A percentile compares a stretch with the other conserved stretches of the same genome.
Conservation (phyloP, 192 early-diverging fungal genomes). For the Rhizophagus prolifer region DNA sequence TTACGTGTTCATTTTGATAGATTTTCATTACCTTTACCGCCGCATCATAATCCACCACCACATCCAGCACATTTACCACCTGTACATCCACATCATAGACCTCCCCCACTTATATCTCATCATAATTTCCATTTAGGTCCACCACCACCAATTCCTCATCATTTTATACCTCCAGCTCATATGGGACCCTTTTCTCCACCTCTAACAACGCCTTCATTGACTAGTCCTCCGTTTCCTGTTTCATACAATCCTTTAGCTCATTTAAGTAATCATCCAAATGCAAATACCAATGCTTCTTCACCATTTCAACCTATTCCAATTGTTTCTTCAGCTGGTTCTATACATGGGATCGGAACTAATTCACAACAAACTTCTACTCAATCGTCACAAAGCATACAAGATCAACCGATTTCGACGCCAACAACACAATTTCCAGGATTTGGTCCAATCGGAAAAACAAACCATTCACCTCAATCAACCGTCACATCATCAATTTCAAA, state of each 20-base stretch:
- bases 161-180: slow-evolving; percentile 22
- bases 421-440: slow-evolving; percentile 18
- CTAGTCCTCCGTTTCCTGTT: slow-evolving; percentile 20
- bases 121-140: slow-evolving; percentile 26
- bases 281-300: neutral
- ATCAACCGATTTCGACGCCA: slow-evolving; percentile 3
- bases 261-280: neutral
- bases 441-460: slow-evolving; percentile 29
- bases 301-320: slow-evolving; percentile 24
- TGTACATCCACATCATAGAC: slow-evolving; percentile 31
- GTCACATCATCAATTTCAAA: slow-evolving; percentile 6
- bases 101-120: slow-evolving; percentile 1
- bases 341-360: neutral
- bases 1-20: slow-evolving; percentile 56
- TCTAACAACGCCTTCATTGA: slow-evolving; percentile 19
- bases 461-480: slow-evolving; percentile 6
- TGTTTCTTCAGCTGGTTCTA: neutral
- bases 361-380: neutral
- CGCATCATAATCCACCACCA: slow-evolving; percentile 38
- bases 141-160: slow-evolving; percentile 29
- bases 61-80: slow-evolving; percentile 23
- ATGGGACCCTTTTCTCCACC: slow-evolving; percentile 30
- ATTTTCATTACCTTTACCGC: slow-evolving; percentile 36
- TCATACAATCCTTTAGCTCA: slow-evolving; percentile 19
- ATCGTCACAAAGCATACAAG: neutral